Evolutionary conservation across 2,329 filamentous ascomycete genomes (phyloP).

Genomic region (Talaromyces marneffei): DNA sequence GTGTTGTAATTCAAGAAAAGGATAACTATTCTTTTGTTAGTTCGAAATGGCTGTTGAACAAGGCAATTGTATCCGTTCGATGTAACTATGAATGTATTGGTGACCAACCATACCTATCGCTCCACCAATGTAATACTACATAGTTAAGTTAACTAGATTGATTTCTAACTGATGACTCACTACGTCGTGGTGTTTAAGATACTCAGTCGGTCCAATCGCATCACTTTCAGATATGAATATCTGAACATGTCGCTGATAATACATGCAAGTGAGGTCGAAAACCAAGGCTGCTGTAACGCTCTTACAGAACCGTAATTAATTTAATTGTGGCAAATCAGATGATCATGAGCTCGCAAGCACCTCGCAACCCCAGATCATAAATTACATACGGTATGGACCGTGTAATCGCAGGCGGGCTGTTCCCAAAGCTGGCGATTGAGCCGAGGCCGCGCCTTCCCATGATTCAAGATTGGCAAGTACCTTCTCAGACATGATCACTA

Average conservation of each 20-base stretch:
- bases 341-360: not conserved
- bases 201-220: not conserved
- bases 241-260: not conserved
- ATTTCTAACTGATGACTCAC: not conserved
- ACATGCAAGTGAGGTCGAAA: not conserved
- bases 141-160: too few species aligned
- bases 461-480: not conserved
- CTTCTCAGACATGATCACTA: not conserved
- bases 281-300: not conserved
- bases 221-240: not conserved
- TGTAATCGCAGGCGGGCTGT: not conserved
- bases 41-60: too few species aligned
- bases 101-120: not conserved
- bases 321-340: not conserved
- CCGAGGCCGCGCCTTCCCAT: not conserved
- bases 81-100: not conserved
- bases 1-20: constrained; percentile 4
- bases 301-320: not conserved
- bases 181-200: not conserved
- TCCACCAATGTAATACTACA: too few species aligned
- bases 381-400: not conserved
- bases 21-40: not conserved
- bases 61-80: too few species aligned
- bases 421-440: not conserved
- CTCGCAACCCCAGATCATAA: not conserved